A percentile compares a stretch with the other conserved stretches of the same genome.
These are phyloP conservation scores for Didymella sp. DNA, from an alignment of 2,329 filamentous ascomycete genomes.

Conservation along the genomic window DNA sequence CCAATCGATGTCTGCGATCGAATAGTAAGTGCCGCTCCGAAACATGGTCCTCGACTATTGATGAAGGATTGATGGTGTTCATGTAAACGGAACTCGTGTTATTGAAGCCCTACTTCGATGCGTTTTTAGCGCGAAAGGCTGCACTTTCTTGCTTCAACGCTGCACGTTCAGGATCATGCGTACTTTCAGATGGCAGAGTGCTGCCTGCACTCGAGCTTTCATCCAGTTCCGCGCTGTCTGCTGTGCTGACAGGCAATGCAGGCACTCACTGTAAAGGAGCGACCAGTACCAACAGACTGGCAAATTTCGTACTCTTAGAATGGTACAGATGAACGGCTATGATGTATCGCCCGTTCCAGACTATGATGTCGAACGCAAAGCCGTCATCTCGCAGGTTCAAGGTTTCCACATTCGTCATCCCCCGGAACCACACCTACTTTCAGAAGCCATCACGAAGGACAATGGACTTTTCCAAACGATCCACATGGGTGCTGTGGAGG, in stretches of 20 bases:
- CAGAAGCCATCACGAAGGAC: constrained; percentile 34
- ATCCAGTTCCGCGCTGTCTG: neutral
- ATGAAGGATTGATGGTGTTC: neutral
- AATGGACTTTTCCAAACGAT: constrained; percentile 47
- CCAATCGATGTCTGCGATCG: neutral
- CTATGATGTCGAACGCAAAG: constrained; percentile 4
- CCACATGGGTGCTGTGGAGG: constrained; percentile 45
- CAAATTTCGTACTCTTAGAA: neutral
- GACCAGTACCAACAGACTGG: neutral
- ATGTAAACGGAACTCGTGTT: neutral
- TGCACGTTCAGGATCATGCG: neutral
- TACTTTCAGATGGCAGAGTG: neutral
- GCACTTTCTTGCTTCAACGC: neutral
- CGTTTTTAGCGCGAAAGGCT: neutral
- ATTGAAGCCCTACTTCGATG: neutral
- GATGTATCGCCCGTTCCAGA: constrained; percentile 3
- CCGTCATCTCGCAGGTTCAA: constrained; percentile 4
- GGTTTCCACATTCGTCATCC: constrained; percentile 34
- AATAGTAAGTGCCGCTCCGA: neutral
- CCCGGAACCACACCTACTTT: constrained; percentile 38
- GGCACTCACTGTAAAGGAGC: neutral
- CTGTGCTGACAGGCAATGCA: neutral
- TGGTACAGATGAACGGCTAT: neutral
- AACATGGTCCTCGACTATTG: neutral
- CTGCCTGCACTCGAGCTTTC: neutral